Evolutionary conservation across 2,329 filamentous ascomycete genomes (phyloP).

Genomic region (Apiospora sp.): DNA sequence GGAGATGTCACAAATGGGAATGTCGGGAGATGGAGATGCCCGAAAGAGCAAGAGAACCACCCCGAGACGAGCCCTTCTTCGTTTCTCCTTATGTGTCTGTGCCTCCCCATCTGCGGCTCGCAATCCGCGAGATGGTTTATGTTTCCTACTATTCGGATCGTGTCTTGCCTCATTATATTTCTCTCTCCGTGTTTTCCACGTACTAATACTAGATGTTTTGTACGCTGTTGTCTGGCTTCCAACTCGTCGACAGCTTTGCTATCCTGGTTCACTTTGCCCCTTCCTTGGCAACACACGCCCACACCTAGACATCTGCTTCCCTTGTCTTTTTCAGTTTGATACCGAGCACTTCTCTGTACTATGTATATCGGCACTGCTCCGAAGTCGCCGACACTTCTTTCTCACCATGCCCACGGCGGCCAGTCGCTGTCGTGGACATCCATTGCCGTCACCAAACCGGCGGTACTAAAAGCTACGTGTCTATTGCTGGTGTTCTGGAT

Average conservation of each 20-base stretch:
- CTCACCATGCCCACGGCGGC: background rate
- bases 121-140: background rate
- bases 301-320: background rate
- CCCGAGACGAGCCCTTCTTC: background rate
- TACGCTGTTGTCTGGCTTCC: background rate
- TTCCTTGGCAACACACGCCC: background rate
- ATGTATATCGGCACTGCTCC: background rate
- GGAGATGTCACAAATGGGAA: slow-evolving; percentile 7
- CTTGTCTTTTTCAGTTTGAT: background rate
- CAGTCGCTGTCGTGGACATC: slow-evolving; percentile 16
- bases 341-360: background rate
- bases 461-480: background rate
- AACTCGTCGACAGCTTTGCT: no score
- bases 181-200: background rate
- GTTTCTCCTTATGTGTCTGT: slow-evolving; percentile 3
- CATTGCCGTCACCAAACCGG: background rate
- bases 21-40: background rate
- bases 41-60: background rate
- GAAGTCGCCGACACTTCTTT: background rate
- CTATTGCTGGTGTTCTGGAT: slow-evolving; percentile 10
- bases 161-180: background rate
- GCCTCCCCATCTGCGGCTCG: background rate
- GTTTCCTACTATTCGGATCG: background rate
- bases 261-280: background rate
- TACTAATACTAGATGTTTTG: background rate